phyloP scores from a whole-genome alignment of 352 stramenopile genomes.

The Phytopythium mirpurense region DNA sequence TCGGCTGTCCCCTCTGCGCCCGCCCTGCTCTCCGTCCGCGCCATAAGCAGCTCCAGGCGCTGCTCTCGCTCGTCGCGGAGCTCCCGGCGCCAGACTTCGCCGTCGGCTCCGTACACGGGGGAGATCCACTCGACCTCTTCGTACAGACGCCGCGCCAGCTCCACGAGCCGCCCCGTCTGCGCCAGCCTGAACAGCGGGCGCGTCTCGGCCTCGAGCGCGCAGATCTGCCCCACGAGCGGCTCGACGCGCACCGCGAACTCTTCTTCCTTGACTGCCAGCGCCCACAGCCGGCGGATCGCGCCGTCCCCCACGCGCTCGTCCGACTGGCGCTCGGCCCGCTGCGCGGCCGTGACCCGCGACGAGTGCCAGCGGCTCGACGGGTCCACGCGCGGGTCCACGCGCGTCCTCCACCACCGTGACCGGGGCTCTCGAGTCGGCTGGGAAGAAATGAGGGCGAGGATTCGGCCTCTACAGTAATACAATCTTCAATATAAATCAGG shows the following conservation, averaged over 20 bases:
- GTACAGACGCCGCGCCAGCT: background rate
- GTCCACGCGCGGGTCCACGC: background rate
- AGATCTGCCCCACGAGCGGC: background rate
- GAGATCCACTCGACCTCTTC: background rate
- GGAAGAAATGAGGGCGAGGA: too few species aligned
- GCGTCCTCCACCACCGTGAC: background rate
- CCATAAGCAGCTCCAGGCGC: background rate
- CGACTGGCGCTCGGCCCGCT: background rate
- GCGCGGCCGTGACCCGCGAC: background rate
- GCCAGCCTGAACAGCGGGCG: background rate
- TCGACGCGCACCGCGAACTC: background rate
- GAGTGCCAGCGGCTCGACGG: slow-evolving; percentile 2
- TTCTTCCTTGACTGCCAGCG: background rate
- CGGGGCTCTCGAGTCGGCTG: too few species aligned
- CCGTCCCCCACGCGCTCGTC: background rate
- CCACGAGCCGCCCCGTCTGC: slow-evolving; percentile 1
- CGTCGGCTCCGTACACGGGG: background rate
- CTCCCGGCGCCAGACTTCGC: background rate
- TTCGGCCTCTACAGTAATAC: too few species aligned
- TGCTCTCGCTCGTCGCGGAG: background rate
- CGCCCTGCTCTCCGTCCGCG: too few species aligned
- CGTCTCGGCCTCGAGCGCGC: background rate
- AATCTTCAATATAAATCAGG: background rate
- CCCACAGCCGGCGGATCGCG: background rate
- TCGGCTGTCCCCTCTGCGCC: background rate